Evolutionary conservation across 148 eudicot species (phyloP).

Genomic region (Chenopodium quinoa): DNA sequence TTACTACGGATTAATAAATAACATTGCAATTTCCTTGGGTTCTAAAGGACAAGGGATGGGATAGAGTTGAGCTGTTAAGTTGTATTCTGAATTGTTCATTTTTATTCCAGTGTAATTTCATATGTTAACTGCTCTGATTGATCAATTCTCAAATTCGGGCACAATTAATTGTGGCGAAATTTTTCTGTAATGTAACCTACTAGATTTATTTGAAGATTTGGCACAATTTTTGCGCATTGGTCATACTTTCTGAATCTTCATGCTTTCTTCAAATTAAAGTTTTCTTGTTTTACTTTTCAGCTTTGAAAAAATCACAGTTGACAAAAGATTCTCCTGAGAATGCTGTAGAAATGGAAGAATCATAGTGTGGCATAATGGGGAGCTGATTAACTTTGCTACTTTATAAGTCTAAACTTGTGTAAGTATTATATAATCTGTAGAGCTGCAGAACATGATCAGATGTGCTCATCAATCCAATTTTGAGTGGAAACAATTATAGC

Average conservation of each 20-base stretch:
- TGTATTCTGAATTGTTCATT: background rate
- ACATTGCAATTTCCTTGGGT: background rate
- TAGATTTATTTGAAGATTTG: background rate
- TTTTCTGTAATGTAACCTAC: background rate
- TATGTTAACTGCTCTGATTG: background rate
- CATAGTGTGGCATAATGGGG: background rate
- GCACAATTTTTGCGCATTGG: background rate
- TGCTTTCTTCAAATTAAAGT: background rate
- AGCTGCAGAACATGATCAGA: slow-evolving; percentile 11
- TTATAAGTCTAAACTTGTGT: slow-evolving; percentile 11
- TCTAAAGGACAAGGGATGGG: background rate
- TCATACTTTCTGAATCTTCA: background rate
- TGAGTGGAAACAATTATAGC: slow-evolving; percentile 15
- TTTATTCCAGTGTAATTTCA: background rate
- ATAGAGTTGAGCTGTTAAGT: too few relatives aligned
- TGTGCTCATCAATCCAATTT: background rate
- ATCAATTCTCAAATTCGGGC: background rate
- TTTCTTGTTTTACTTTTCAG: slow-evolving; percentile 18
- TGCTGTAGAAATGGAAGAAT: slow-evolving; percentile 24
- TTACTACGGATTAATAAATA: too few relatives aligned
- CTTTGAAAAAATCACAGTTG: slow-evolving; percentile 13
- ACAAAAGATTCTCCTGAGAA: slow-evolving; percentile 19
- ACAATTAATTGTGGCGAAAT: background rate
- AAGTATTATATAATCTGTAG: background rate
- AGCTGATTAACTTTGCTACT: background rate